Conservation (phyloP, 495 filamentous ascomycete species). For the Penicillium riverlandense region DNA sequence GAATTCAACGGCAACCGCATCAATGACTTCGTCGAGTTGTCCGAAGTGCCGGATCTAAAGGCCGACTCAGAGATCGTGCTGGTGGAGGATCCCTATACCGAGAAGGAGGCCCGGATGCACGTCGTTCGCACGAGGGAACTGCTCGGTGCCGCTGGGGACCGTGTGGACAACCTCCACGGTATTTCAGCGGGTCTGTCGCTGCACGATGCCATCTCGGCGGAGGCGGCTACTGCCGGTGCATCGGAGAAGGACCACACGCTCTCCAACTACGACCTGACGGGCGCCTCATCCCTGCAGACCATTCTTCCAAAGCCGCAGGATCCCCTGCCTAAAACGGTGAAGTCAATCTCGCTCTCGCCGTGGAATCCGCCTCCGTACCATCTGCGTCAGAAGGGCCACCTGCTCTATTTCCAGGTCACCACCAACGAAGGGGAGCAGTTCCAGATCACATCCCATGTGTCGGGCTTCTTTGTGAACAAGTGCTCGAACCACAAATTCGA, state of each 20-base stretch:
- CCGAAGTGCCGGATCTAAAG: slow-evolving; percentile 75
- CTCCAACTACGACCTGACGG: slow-evolving; percentile 68
- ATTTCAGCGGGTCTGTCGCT: slow-evolving; percentile 81
- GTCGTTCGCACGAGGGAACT: slow-evolving; percentile 83
- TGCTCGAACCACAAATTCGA: slow-evolving; percentile 88
- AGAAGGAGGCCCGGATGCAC: slow-evolving; percentile 96
- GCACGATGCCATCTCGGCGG: slow-evolving; percentile 64
- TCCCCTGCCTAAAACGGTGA: slow-evolving; percentile 76
- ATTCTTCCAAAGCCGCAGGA: slow-evolving; percentile 61
- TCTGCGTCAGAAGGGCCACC: slow-evolving; percentile 82
- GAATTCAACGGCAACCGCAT: slow-evolving; percentile 77
- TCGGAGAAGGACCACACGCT: slow-evolving; percentile 50
- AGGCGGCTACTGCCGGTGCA: slow-evolving; percentile 28
- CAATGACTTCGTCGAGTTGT: slow-evolving; percentile 92
- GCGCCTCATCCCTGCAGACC: slow-evolving; percentile 54
- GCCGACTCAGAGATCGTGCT: slow-evolving; percentile 68
- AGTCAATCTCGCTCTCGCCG: slow-evolving; percentile 76
- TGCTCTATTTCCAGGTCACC: slow-evolving; percentile 81
- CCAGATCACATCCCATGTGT: slow-evolving; percentile 87
- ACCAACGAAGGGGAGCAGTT: slow-evolving; percentile 90
- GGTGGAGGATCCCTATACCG: slow-evolving; percentile 94
- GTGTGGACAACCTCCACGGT: slow-evolving; percentile 82
- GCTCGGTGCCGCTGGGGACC: slow-evolving; percentile 83
- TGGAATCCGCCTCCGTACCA: slow-evolving; percentile 97
- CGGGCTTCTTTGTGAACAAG: slow-evolving; percentile 95